Percentiles rank a stretch among this genome's conserved stretches.
Evolutionary conservation across 345 rosid species (phyloP).

Genomic region (Raphanus raphanistrum): DNA sequence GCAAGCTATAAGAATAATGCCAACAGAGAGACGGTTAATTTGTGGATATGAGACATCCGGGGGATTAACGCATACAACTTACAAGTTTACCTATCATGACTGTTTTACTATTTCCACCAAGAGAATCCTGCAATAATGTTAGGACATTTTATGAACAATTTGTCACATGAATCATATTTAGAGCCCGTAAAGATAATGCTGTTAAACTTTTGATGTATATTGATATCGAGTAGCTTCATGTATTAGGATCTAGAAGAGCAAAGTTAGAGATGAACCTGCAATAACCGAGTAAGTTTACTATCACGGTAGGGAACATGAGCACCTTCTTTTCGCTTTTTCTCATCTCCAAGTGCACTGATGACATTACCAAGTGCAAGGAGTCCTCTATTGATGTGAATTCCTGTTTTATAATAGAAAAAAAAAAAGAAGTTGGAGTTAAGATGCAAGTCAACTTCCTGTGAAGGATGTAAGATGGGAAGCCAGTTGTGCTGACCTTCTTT

Average conservation of each 20-base stretch:
- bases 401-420: constrained; percentile 43
- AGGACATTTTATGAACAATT: neutral
- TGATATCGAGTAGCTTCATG: neutral
- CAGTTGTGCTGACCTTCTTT: constrained; percentile 63
- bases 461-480: constrained; percentile 21
- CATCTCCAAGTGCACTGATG: constrained; percentile 84
- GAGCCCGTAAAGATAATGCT: constrained; percentile 4
- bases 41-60: neutral
- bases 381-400: constrained; percentile 78
- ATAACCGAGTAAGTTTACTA: constrained; percentile 78
- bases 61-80: neutral
- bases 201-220: neutral
- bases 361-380: constrained; percentile 93
- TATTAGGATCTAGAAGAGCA: constrained; percentile 22
- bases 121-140: constrained; percentile 61
- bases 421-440: constrained; percentile 4
- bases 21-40: neutral
- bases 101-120: constrained; percentile 85
- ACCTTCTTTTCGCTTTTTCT: constrained; percentile 80
- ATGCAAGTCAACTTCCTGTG: neutral
- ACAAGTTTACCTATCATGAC: constrained; percentile 69
- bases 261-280: constrained; percentile 56
- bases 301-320: constrained; percentile 84
- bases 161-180: constrained; percentile 1
- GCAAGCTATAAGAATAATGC: constrained; percentile 54